Evolutionary conservation across 1,284 basidiomycete genomes (phyloP), one percentile per base, ranked within the genome.

Genomic region (Tylopilus microsporus): DNA sequence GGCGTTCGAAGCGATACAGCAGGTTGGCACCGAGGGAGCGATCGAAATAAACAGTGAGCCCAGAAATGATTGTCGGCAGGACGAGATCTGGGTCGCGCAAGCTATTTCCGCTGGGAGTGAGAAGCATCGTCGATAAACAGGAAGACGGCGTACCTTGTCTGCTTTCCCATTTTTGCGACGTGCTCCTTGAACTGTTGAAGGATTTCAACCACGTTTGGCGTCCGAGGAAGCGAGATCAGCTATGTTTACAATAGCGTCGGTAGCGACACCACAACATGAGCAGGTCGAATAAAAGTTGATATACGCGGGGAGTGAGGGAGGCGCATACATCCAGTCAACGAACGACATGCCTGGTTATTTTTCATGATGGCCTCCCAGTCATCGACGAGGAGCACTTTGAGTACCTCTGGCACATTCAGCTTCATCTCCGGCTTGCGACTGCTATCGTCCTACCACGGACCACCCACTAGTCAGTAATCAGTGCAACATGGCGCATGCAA

Each of bases 351-450:
- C 82, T 92, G 90, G 68, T 86, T 87, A 70, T 95, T 92, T 77
- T 98, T 98, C 55, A 96, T 99, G 47, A 99, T 86, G 18, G 89
- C 86, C 75, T 99, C 96, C 96, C 96, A 99, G 68, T 99, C 97
- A 68, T 99, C 95, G 1, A 99, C 95, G 16, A 99, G 80, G 60
- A 91, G 82, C 37, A 89, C 80, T 73, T 98, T 98, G 63, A 99
- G 81, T 16, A 83, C 73, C 66, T 98, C 95, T 0, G 96, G 97
- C 15, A 98, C 87, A 56, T 80, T 83, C 51, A 99, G 81, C 73
- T 92, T 94, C 80, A 99, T 88, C 68, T 98, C 95, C 5, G 92
- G 91, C 64, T 89, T 86, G 73, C 86, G 88, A 66, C 71, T 77
- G 46, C 73, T 76, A 43, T 88, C 87, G 61, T 89, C 87, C 79